Percentiles rank a stretch among this genome's conserved stretches.
Evolutionary conservation across 2,329 filamentous ascomycete species (phyloP).

Genomic region (Parascedosporium putredinis): DNA sequence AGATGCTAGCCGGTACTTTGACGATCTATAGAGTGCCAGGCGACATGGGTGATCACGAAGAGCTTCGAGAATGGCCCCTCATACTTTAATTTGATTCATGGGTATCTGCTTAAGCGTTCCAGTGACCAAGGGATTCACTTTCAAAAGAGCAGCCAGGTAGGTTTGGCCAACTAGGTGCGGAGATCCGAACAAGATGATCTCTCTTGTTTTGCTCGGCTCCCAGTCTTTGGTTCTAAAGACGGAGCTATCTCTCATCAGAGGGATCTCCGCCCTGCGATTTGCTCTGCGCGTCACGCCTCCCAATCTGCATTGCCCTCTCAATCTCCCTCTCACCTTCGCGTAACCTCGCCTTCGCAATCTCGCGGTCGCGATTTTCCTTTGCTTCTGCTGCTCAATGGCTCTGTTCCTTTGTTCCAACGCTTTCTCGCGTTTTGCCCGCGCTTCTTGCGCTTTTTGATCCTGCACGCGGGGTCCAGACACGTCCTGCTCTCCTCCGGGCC

Average conservation of each 20-base stretch:
- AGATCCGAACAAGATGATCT: no score
- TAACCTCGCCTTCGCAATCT: constrained; percentile 49
- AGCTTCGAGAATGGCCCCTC: not conserved
- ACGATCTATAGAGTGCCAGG: constrained; percentile 28
- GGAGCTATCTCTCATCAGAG: no score
- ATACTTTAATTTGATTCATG: no score
- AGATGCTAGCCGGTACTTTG: constrained; percentile 32
- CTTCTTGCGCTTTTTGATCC: constrained; percentile 36
- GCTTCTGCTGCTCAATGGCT: constrained; percentile 52
- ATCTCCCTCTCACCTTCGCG: constrained; percentile 59
- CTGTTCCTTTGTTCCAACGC: constrained; percentile 56
- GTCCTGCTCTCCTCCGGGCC: constrained; percentile 32
- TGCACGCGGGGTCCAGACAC: constrained; percentile 40
- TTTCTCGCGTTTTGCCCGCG: constrained; percentile 49
- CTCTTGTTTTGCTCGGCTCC: no score
- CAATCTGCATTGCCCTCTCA: constrained; percentile 57
- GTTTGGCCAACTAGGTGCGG: no score
- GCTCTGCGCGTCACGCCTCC: constrained; percentile 53
- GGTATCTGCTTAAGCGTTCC: no score
- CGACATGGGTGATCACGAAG: no score
- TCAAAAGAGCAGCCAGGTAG: no score
- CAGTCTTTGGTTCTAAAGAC: no score
- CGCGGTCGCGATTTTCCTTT: constrained; percentile 48
- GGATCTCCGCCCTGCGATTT: constrained; percentile 35
- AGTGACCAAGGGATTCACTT: no score